Evolutionary conservation across 2,329 filamentous ascomycete species (phyloP).

Genomic region (Fusarium redolens): DNA sequence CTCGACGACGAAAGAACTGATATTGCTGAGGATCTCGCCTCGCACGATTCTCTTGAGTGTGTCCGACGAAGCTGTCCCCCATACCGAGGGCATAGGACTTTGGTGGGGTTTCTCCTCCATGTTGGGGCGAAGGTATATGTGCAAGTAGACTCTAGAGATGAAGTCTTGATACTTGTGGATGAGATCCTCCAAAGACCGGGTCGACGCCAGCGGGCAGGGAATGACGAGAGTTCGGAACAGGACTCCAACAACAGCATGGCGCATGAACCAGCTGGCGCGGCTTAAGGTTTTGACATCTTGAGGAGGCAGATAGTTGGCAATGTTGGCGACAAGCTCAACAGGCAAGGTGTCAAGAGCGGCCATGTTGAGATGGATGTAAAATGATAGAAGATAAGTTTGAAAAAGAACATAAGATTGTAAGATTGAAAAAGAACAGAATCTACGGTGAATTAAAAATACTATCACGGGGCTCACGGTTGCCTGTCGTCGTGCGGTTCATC

Average conservation of each 20-base stretch:
- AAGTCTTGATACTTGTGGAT: neutral
- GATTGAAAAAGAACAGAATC: fast-evolving
- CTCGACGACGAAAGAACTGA: neutral
- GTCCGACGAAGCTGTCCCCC: neutral
- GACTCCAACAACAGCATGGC: neutral
- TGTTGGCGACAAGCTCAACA: neutral
- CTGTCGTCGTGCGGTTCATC: neutral
- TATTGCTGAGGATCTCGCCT: neutral
- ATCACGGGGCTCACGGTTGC: neutral
- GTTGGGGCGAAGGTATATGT: neutral
- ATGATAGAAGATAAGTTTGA: fast-evolving
- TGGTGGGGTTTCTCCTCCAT: neutral
- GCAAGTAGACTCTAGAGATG: neutral
- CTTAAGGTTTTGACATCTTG: neutral
- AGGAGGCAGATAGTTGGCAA: neutral
- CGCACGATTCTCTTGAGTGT: neutral
- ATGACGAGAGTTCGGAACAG: neutral
- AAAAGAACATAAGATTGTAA: too few species aligned
- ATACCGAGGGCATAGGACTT: neutral
- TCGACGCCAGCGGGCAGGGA: neutral
- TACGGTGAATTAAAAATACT: neutral
- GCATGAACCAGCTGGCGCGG: neutral
- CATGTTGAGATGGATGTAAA: neutral
- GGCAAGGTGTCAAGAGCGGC: neutral
- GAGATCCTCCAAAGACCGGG: fast-evolving